Evolutionary conservation across 805 yeast genomes (phyloP).

Genomic region (Sungouiozyma intestinalis): DNA sequence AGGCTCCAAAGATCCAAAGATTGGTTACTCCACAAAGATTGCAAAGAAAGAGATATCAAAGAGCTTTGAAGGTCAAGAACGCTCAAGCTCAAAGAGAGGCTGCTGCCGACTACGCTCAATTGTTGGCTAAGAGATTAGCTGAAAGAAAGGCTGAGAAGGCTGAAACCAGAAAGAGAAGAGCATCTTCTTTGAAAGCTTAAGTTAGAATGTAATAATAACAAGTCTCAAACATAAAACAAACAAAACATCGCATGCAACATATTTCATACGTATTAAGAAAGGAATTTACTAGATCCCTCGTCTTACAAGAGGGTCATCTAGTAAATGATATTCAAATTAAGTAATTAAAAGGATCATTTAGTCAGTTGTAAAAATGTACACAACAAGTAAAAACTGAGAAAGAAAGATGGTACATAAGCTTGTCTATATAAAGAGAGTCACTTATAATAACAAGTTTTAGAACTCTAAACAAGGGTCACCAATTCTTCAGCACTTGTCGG

Average conservation of each 20-base stretch:
- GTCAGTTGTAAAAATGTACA: background rate
- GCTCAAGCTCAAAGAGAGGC: slow-evolving; percentile 99
- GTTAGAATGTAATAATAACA: background rate
- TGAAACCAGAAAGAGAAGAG: slow-evolving; percentile 99
- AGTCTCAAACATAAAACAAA: background rate
- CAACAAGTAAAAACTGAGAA: background rate
- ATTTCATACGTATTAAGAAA: background rate
- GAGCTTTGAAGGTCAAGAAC: slow-evolving; percentile 85
- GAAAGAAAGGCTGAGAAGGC: slow-evolving; percentile 98
- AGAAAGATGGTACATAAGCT: background rate
- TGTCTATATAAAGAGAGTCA: background rate
- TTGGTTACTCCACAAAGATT: slow-evolving; percentile 97
- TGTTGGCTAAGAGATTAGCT: slow-evolving; percentile 93
- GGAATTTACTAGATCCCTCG: background rate
- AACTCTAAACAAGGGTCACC: slow-evolving; percentile 43
- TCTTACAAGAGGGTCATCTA: too few species aligned
- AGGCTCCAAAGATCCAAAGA: slow-evolving; percentile 99
- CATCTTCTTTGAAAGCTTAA: slow-evolving; percentile 92
- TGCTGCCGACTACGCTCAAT: slow-evolving; percentile 99
- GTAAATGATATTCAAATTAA: background rate
- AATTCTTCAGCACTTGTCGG: slow-evolving; percentile 98
- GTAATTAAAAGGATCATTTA: background rate
- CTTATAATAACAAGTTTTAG: slow-evolving; percentile 1
- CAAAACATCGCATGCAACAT: background rate
- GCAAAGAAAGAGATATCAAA: slow-evolving; percentile 97